Evolutionary conservation across 495 filamentous ascomycete species (phyloP).

Genomic region (Hyaloscypha bicolor): DNA sequence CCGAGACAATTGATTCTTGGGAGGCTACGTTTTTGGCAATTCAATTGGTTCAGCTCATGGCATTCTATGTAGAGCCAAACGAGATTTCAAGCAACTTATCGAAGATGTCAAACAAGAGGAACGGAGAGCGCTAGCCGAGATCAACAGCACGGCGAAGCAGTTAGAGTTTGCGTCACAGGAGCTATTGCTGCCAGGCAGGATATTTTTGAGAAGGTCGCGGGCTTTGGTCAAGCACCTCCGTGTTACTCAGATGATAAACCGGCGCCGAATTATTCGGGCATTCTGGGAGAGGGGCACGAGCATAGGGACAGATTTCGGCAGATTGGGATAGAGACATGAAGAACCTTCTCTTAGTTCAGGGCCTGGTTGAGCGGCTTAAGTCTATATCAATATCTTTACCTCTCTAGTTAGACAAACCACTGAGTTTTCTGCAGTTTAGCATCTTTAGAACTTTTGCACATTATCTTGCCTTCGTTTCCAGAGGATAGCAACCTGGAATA

Average conservation of each 20-base stretch:
- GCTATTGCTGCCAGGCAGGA: not conserved
- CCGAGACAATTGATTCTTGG: not conserved
- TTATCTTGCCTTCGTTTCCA: no score
- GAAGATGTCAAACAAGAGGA: not conserved
- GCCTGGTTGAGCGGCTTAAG: no score
- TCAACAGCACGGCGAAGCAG: conserved; percentile 4
- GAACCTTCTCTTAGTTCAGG: not conserved
- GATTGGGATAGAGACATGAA: not conserved
- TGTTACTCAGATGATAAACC: not conserved
- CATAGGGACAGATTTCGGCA: not conserved
- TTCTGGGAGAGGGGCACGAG: conserved; percentile 4
- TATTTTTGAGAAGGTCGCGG: conserved; percentile 10
- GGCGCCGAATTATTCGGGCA: not conserved
- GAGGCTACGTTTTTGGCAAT: not conserved
- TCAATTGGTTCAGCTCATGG: not conserved
- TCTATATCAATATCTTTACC: no score
- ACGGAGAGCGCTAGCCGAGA: not conserved
- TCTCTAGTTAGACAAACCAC: no score
- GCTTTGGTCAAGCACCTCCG: conserved; percentile 7
- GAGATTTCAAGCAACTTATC: not conserved
- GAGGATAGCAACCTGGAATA: no score
- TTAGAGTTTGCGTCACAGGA: conserved; percentile 4
- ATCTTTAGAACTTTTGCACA: no score
- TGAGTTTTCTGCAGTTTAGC: no score
- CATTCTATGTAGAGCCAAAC: not conserved